Base-by-base conservation (phyloP, 106 monocot genomes). In the Allium sativum region DNA sequence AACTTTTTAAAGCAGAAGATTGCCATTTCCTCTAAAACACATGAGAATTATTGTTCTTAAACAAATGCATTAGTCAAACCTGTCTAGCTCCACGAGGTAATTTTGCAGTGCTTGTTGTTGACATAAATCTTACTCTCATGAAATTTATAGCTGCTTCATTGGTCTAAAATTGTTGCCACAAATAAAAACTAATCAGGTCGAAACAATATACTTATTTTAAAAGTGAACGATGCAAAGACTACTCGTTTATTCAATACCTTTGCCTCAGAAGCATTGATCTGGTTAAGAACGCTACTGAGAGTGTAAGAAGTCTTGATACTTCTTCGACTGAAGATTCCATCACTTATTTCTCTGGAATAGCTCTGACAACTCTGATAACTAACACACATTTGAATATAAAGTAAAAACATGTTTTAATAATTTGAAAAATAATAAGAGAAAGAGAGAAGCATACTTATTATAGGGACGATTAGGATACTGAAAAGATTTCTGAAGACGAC, bases 61-160 rank as follows among this genome's bases (percentile, higher is more conserved):
- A 31, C 31, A 31, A 31, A 31, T 31, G 31, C 31, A 31, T 31
- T 31, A 31, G 31, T 31, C 31, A 31, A 31, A 60, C 60, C 60
- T 60, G 60, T 44, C 60, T 42, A 9, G 60, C 60, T 44, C 41
- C 41, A 60, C 60, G 60, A n/a, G 12, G 60, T 44, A 60, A 43
- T 16, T 60, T 60, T 60, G 10, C 60, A 12, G 14, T 60, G 43
- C 31, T 31, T 31, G 41, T 43, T 60, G 41, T 60, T 7, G 60
- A 60, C 60, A 42, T 60, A n/a, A 60, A 43, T 18, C 60, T 60
- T 7, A n/a, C 60, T 13, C 16, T 60, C 42, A 9, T 60, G 9
- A 18, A 43, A 44, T 44, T 8, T 8, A 10, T 44, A 43, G n/a
- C 15, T 8, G 42, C 17, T 18, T 60, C 44, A 31, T 42, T 43